Evolutionary conservation across 192 early-diverging fungal genomes (phyloP), one percentile per base, ranked within the genome.

Genomic region (Phlyctochytrium planicorne): DNA sequence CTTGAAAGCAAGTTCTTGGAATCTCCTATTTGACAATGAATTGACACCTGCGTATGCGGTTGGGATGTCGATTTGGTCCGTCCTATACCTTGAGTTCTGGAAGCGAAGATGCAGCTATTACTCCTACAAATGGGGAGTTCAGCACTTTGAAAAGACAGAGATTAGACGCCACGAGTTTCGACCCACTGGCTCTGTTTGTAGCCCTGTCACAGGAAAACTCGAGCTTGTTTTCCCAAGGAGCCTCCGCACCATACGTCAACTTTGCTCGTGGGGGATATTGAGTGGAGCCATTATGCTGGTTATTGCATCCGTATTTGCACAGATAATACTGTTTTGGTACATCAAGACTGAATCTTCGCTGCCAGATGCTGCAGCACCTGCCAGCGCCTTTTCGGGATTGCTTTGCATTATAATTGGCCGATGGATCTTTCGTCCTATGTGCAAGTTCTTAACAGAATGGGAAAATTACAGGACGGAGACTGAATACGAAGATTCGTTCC

Each of bases 391-490:
- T 33, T 24, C 56, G 3, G 66, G 20, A 10, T 24, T 65, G 4
- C 24, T 70, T 27, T 25, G 50, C 31, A 52, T 31, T 53, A 23
- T 33, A 30, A 68, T 70, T 31, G 68, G 62, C 63, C 27, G 52
- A n/a, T 17, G 59, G 2, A 3, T 62, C 3, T 62, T 69, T 66
- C 27, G 30, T 31, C 24, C 37, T 56, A 17, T 72, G 32, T 16
- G 6, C 3, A n/a, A 62, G 16, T 14, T 27, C 31, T 6, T 74
- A 20, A 74, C 50, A 25, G 53, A 73, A 4, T 72, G 56, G 53
- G 72, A 74, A 52, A 73, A 74, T 34, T 69, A 74, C 61, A 29
- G 61, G 10, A 73, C 69, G 1, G 30, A 14, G 27, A 65, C 57
- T 16, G 60, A 72, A 14, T 75, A 29, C 33, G 34, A 66, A 33